Evolutionary conservation across 2,329 filamentous ascomycete genomes (phyloP).

Genomic region (Aspergillus calidoustus): DNA sequence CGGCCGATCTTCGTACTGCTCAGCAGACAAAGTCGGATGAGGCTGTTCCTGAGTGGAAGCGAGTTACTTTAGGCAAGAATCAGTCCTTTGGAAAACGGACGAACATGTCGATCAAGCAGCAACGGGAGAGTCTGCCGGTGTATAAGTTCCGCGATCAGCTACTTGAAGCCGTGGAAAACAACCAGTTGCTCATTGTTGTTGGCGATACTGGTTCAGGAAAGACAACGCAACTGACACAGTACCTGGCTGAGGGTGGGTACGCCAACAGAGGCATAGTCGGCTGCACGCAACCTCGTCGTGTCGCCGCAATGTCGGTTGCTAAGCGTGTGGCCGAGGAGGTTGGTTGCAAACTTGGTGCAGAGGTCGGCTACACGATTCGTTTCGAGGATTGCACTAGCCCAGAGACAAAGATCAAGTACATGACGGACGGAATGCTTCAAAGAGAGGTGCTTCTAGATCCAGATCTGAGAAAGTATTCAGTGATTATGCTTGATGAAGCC

Average conservation of each 20-base stretch:
- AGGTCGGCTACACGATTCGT: conserved; percentile 96
- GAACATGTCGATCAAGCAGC: conserved; percentile 90
- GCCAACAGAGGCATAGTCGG: conserved; percentile 87
- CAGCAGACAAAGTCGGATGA: conserved; percentile 65
- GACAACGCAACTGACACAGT: conserved; percentile 95
- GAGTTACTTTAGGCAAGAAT: conserved; percentile 77
- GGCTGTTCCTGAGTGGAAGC: conserved; percentile 89
- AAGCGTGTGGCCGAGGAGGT: conserved; percentile 97
- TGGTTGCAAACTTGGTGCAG: conserved; percentile 84
- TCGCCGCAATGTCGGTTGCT: conserved; percentile 96
- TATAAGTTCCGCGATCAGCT: conserved; percentile 86
- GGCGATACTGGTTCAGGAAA: conserved; percentile 98
- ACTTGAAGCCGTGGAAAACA: conserved; percentile 81
- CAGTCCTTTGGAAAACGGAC: conserved; percentile 84
- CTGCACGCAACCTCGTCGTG: conserved; percentile 94
- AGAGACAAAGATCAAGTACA: conserved; percentile 95
- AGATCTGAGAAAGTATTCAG: conserved; percentile 85
- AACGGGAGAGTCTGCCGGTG: conserved; percentile 86
- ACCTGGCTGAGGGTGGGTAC: conserved; percentile 89
- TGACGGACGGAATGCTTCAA: conserved; percentile 98
- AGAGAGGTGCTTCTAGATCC: conserved; percentile 93
- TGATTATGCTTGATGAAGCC: conserved; percentile 97
- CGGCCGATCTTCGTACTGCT: conserved; percentile 77
- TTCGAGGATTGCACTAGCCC: conserved; percentile 94
- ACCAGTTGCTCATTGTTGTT: conserved; percentile 93